Conservation (phyloP, 257 asterid genomes). For the Nicotiana sylvestris region DNA sequence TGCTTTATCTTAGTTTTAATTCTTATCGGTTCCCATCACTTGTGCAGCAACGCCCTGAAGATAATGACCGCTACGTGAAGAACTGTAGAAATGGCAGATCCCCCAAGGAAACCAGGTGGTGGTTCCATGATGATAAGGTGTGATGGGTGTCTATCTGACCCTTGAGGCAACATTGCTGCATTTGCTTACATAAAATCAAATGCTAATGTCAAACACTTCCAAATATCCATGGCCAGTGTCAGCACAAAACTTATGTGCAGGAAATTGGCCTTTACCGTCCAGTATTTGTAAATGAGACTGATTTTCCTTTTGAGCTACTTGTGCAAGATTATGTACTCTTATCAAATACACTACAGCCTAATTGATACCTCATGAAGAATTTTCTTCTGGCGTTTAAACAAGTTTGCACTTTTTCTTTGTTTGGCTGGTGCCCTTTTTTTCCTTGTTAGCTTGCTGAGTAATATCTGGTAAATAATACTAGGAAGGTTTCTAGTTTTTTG, state of each 20-base stretch:
- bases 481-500: neutral
- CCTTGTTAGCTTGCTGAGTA: neutral
- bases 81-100: conserved; percentile 91
- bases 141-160: conserved; percentile 22
- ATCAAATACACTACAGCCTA: neutral
- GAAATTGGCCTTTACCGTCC: conserved; percentile 16
- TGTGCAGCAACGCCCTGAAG: conserved; percentile 94
- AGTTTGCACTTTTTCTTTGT: neutral
- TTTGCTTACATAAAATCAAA: conserved; percentile 14
- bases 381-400: neutral
- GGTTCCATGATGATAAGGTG: conserved; percentile 99
- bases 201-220: conserved; percentile 1
- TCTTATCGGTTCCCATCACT: neutral
- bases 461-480: neutral
- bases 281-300: conserved; percentile 22
- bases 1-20: neutral
- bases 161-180: conserved; percentile 12
- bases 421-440: neutral
- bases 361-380: neutral
- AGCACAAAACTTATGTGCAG: neutral
- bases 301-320: conserved; percentile 9
- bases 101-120: conserved; percentile 99
- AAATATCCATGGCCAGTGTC: conserved; percentile 12
- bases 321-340: conserved; percentile 1
- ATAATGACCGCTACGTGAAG: conserved; percentile 91